A percentile compares a stretch with the other conserved stretches of the same genome.
Evolutionary conservation across 2,329 filamentous ascomycete genomes (phyloP).

Genomic region (Pochonia chlamydosporia): DNA sequence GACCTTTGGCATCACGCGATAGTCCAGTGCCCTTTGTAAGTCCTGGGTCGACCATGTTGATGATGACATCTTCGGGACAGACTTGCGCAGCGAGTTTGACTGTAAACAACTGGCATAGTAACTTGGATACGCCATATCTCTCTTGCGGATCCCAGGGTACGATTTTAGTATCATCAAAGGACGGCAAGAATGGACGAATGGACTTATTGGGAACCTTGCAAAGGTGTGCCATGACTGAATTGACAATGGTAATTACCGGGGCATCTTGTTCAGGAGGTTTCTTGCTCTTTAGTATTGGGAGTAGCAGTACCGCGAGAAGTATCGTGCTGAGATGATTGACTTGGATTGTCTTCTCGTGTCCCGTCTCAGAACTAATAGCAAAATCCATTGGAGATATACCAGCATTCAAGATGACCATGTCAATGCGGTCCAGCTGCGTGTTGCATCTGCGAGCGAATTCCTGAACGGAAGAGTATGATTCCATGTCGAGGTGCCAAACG

Average conservation of each 20-base stretch:
- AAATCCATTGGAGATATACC: constrained; percentile 14
- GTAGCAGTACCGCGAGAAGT: constrained; percentile 37
- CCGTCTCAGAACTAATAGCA: constrained; percentile 17
- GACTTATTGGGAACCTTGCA: neutral
- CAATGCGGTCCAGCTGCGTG: constrained; percentile 27
- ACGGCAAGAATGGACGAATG: neutral
- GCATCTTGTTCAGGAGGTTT: neutral
- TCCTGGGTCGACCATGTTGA: constrained; percentile 31
- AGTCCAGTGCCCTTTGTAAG: constrained; percentile 20
- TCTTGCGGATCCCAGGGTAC: neutral
- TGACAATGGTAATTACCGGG: neutral
- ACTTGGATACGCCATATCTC: neutral
- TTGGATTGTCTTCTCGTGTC: constrained; percentile 36
- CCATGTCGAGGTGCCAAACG: constrained; percentile 30
- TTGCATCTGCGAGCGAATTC: constrained; percentile 27
- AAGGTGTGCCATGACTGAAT: neutral
- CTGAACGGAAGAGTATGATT: constrained; percentile 30
- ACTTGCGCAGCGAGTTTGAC: constrained; percentile 32
- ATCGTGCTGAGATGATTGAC: constrained; percentile 45
- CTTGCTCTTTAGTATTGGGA: constrained; percentile 24
- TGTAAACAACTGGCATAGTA: constrained; percentile 20
- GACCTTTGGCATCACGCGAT: neutral
- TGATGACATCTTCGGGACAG: constrained; percentile 23
- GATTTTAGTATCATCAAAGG: too few relatives aligned
- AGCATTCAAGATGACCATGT: constrained; percentile 31